These are phyloP conservation scores for Pichia deserticola DNA, from an alignment of 805 yeast species.

Conservation along the genomic window DNA sequence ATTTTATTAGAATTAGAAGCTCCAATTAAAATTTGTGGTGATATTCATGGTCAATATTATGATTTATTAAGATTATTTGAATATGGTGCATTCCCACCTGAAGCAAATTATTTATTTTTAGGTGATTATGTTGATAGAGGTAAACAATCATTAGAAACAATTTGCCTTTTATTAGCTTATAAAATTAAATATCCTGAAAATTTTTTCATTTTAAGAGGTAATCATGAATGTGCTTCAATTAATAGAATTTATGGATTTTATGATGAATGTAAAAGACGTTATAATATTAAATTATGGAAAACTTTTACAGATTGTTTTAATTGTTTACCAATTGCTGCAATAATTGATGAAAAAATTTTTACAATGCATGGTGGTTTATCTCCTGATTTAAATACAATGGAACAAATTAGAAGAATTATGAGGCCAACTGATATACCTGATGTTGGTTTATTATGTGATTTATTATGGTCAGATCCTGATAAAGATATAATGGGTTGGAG, in stretches of 20 bases:
- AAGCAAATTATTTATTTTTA: slow-evolving; percentile 88
- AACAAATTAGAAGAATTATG: slow-evolving; percentile 97
- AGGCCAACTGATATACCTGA: slow-evolving; percentile 99
- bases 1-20: slow-evolving; percentile 93
- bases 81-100: slow-evolving; percentile 99
- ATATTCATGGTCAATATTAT: slow-evolving; percentile 97
- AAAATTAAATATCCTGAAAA: slow-evolving; percentile 98
- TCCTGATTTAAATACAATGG: slow-evolving; percentile 96
- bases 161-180: slow-evolving; percentile 87
- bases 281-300: slow-evolving; percentile 97
- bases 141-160: slow-evolving; percentile 93
- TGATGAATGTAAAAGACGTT: slow-evolving; percentile 97
- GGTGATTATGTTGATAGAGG: slow-evolving; percentile 99
- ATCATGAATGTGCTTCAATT: slow-evolving; percentile 97
- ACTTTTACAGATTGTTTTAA: slow-evolving; percentile 98
- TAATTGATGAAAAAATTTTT: slow-evolving; percentile 94
- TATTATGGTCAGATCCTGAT: slow-evolving; percentile 98
- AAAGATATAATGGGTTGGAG: slow-evolving; percentile 98
- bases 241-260: slow-evolving; percentile 97
- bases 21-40: slow-evolving; percentile 96
- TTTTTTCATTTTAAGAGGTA: slow-evolving; percentile 93
- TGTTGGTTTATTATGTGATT: slow-evolving; percentile 91
- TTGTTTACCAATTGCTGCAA: slow-evolving; percentile 97
- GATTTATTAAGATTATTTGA: slow-evolving; percentile 92
- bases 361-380: slow-evolving; percentile 99